These are phyloP conservation scores for Rhizopogon roseolus DNA, from an alignment of 768 basidiomycete species.

Conservation along the genomic window DNA sequence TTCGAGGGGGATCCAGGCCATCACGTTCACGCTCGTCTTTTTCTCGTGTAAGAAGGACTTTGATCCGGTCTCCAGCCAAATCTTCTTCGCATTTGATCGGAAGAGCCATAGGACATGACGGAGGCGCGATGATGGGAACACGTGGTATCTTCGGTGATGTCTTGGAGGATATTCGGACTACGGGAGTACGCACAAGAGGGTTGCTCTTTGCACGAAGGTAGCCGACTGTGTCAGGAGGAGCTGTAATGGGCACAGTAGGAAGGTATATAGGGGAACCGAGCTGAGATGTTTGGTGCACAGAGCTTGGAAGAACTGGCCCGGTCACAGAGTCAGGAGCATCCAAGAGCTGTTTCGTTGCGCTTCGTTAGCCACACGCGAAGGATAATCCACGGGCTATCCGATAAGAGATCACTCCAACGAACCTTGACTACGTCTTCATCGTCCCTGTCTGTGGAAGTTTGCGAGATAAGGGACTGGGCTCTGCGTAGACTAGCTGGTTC, in stretches of 20 bases:
- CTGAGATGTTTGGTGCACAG: background rate
- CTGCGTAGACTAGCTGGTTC: slow-evolving; percentile 37
- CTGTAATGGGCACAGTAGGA: slow-evolving; percentile 22
- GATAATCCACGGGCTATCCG: background rate
- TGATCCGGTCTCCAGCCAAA: slow-evolving; percentile 39
- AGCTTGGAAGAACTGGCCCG: background rate
- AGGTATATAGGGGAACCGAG: slow-evolving; percentile 1
- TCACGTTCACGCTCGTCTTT: slow-evolving; percentile 30
- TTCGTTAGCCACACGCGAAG: background rate
- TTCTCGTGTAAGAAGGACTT: slow-evolving; percentile 39
- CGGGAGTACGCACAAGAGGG: slow-evolving; percentile 18
- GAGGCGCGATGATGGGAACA: slow-evolving; percentile 56
- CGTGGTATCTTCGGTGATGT: slow-evolving; percentile 9
- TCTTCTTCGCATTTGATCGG: slow-evolving; percentile 28
- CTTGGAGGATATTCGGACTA: background rate
- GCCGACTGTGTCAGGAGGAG: slow-evolving; percentile 17
- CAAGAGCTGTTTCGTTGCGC: slow-evolving; percentile 7
- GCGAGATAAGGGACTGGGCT: slow-evolving; percentile 33
- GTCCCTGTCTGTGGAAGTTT: slow-evolving; percentile 11
- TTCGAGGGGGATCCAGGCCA: slow-evolving; percentile 12
- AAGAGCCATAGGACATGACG: slow-evolving; percentile 27
- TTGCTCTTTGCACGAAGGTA: slow-evolving; percentile 18
- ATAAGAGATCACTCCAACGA: background rate
- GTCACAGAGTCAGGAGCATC: slow-evolving; percentile 4
- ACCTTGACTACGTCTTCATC: slow-evolving; percentile 9